phyloP scores from a whole-genome alignment of 352 stramenopile species.

The Globisporangium cystogenes region DNA sequence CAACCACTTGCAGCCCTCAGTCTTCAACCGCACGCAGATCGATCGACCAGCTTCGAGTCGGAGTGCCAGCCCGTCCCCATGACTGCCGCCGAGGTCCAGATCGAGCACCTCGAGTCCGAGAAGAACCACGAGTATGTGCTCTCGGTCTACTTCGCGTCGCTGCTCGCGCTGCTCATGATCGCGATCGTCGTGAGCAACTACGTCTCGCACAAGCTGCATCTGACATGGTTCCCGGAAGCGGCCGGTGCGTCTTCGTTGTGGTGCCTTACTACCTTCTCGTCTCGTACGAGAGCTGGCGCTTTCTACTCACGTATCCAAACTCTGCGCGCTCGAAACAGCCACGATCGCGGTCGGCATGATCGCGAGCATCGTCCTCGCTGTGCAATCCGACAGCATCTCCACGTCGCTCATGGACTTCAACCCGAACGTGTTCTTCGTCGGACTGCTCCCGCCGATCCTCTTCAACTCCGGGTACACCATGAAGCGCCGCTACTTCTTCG shows the following conservation, averaged over 20 bases:
- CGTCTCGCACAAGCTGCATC: conserved; percentile 64
- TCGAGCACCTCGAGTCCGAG: conserved; percentile 33
- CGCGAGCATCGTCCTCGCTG: conserved; percentile 46
- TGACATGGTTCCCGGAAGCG: conserved; percentile 70
- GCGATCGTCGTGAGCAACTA: conserved; percentile 80
- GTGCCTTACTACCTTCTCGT: not conserved
- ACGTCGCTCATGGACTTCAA: conserved; percentile 85
- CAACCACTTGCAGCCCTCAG: too few relatives aligned
- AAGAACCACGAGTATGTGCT: conserved; percentile 76
- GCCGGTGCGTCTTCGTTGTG: conserved; percentile 19
- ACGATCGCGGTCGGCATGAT: conserved; percentile 60
- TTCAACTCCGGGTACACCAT: conserved; percentile 94
- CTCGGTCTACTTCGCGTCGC: conserved; percentile 70
- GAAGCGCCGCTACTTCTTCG: conserved; percentile 90
- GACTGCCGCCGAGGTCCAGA: conserved; percentile 19
- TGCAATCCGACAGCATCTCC: conserved; percentile 67
- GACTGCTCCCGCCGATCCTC: conserved; percentile 91
- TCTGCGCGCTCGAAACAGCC: conserved; percentile 15
- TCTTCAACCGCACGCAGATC: too few relatives aligned
- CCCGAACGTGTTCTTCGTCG: conserved; percentile 92
- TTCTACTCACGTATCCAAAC: too few relatives aligned
- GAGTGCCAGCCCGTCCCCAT: not conserved
- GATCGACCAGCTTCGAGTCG: too few relatives aligned
- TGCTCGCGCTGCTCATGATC: conserved; percentile 70
- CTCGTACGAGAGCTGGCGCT: too few relatives aligned